Evolutionary conservation across 108 stramenopile species (phyloP).

Genomic region (Nitzschia sp.): DNA sequence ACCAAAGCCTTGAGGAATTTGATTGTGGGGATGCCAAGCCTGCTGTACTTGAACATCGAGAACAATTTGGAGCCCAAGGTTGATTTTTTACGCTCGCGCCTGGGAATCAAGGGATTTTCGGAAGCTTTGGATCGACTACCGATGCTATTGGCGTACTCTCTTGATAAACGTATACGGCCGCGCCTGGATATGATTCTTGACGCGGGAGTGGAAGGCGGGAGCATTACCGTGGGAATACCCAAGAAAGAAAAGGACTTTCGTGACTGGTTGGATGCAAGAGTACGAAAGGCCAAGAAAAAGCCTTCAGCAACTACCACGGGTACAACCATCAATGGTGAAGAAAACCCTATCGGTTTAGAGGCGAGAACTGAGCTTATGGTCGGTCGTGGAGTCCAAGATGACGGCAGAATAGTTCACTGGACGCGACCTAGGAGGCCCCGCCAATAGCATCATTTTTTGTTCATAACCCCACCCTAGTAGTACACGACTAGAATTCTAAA

Average conservation of each 20-base stretch:
- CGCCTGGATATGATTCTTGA: constrained; percentile 58
- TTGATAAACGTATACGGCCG: constrained; percentile 68
- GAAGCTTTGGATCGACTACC: constrained; percentile 62
- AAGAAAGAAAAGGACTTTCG: constrained; percentile 66
- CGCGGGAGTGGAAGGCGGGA: constrained; percentile 43
- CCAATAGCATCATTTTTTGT: not conserved
- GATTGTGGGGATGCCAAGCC: constrained; percentile 69
- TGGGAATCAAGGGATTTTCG: constrained; percentile 38
- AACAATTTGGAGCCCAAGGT: constrained; percentile 69
- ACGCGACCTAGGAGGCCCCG: not conserved
- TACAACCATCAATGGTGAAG: not conserved
- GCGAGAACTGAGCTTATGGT: too few relatives aligned
- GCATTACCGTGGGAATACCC: constrained; percentile 70
- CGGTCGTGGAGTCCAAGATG: not conserved
- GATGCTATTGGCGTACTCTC: constrained; percentile 75
- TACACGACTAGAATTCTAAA: not conserved
- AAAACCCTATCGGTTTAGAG: not conserved
- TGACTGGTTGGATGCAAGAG: constrained; percentile 53
- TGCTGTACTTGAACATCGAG: constrained; percentile 53
- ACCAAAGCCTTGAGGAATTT: constrained; percentile 38
- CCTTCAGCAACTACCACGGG: too few relatives aligned
- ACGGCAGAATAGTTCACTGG: constrained; percentile 6
- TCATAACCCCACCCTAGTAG: too few relatives aligned
- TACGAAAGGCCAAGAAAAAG: not conserved
- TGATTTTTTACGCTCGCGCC: constrained; percentile 50